Conservation (phyloP, 495 filamentous ascomycete genomes). For the Pyrenopolyporus hunteri region DNA sequence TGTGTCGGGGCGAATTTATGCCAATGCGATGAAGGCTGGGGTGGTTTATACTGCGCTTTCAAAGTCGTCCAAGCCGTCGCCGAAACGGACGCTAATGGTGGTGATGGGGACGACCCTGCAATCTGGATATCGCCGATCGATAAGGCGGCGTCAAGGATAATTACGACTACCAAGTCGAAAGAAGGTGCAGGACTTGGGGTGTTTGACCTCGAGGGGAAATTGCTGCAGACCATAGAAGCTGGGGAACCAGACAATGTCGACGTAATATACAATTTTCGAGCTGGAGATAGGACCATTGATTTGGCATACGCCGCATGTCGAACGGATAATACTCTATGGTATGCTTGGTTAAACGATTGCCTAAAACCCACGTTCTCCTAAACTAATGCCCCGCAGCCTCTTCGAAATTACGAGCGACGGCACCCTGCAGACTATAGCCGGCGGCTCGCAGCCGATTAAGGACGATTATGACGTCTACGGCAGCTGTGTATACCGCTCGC, state of each 20-base stretch:
- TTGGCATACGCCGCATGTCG: conserved; percentile 44
- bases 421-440: conserved; percentile 35
- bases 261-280: conserved; percentile 44
- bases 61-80: conserved; percentile 38
- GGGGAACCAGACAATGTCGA: conserved; percentile 48
- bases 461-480: conserved; percentile 37
- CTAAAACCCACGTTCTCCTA: not conserved
- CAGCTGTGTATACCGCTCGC: conserved; percentile 40
- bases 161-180: conserved; percentile 44
- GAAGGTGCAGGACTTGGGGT: conserved; percentile 41
- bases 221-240: conserved; percentile 36
- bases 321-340: conserved; percentile 45
- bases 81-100: conserved; percentile 44
- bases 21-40: conserved; percentile 39
- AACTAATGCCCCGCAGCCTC: conserved; percentile 31
- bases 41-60: conserved; percentile 44
- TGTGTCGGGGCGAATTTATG: conserved; percentile 43
- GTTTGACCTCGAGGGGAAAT: conserved; percentile 44
- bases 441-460: conserved; percentile 42
- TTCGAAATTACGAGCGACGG: conserved; percentile 44
- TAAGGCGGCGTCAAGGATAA: conserved; percentile 41
- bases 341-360: not conserved
- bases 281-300: conserved; percentile 36
- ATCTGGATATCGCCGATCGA: conserved; percentile 45
- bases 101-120: conserved; percentile 46